Evolutionary conservation across 192 early-diverging fungal genomes (phyloP), one percentile per base, ranked within the genome.

Genomic region (Rhizoclosmatium sp.): DNA sequence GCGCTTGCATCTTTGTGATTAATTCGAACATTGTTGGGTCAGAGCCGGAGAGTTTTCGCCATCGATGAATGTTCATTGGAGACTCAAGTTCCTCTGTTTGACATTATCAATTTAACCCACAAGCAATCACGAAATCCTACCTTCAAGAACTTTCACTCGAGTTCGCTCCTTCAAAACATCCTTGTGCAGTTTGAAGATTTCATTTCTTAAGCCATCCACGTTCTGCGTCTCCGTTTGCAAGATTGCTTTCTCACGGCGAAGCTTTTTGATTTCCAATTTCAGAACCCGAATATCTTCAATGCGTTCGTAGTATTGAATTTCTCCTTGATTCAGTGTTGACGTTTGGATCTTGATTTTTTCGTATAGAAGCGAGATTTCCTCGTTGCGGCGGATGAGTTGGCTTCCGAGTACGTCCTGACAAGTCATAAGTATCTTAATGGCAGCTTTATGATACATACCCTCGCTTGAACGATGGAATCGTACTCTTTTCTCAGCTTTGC

Each of bases 281-380:
- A 90, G 78, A 5, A 91, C 90, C 16, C 90, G 85, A 69, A 91
- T 90, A 74, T 91, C 90, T 76, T 90, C 88, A 54, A 89, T 79
- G 49, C 90, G 71, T 73, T 91, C 90, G 21, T 86, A 76, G 78
- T 90, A 91, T 71, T 89, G 88, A 23, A 87, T 81, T 75, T 91
- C 90, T 40, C 90, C 90, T 69, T 89, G 88, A 79, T 89, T 88
- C n/a, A 91, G 78, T 2, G 88, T 88, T 9, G 87, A 88, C 0
- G 82, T 86, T 66, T 91, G 90, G 66, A 91, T 88, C 66, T 87
- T 88, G 79, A 91, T 85, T 61, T 91, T 91, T 74, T 91, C 90
- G 68, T 91, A 89, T 0, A 91, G 78, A 9, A 91, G 78, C 31
- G 87, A 81, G 58, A 91, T 84, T 71, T 90, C 89, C 61, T 90